These are phyloP conservation scores for Pythium catenulatum DNA, from an alignment of 352 stramenopile species.

Conservation along the genomic window DNA sequence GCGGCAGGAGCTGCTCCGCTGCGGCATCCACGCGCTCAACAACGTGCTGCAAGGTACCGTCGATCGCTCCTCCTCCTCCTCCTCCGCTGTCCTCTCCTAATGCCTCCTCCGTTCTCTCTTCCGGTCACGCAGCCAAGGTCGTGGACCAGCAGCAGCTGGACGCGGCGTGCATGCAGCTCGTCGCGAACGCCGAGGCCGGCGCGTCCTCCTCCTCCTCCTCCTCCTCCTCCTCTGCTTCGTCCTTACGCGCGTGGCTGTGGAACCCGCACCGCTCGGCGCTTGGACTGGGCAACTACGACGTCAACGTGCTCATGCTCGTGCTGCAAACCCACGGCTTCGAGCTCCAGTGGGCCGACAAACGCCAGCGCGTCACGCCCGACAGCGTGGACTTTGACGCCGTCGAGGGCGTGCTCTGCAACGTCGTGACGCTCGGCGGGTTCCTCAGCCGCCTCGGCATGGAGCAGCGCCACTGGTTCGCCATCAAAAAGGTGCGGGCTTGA, in stretches of 20 bases:
- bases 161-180: conserved; percentile 68
- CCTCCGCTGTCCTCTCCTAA: not conserved
- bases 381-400: conserved; percentile 70
- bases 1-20: conserved; percentile 83
- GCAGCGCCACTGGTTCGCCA: conserved; percentile 88
- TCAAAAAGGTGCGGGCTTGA: conserved; percentile 68
- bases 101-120: not conserved
- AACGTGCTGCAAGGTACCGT: conserved; percentile 84
- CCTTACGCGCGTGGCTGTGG: conserved; percentile 69
- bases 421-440: conserved; percentile 69
- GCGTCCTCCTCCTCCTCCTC: not conserved
- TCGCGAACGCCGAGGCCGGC: conserved; percentile 35
- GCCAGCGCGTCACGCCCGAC: conserved; percentile 66
- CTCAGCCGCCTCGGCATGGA: conserved; percentile 74
- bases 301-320: conserved; percentile 84
- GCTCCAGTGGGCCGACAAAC: conserved; percentile 87
- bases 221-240: not conserved
- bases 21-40: conserved; percentile 90
- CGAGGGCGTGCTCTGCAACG: conserved; percentile 84
- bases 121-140: conserved; percentile 63
- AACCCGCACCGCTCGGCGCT: conserved; percentile 83
- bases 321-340: conserved; percentile 78
- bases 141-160: conserved; percentile 77
- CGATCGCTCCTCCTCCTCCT: not conserved
- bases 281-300: conserved; percentile 88